Evolutionary conservation across 192 early-diverging fungal species (phyloP).

Genomic region (Backusella liffmaniae): DNA sequence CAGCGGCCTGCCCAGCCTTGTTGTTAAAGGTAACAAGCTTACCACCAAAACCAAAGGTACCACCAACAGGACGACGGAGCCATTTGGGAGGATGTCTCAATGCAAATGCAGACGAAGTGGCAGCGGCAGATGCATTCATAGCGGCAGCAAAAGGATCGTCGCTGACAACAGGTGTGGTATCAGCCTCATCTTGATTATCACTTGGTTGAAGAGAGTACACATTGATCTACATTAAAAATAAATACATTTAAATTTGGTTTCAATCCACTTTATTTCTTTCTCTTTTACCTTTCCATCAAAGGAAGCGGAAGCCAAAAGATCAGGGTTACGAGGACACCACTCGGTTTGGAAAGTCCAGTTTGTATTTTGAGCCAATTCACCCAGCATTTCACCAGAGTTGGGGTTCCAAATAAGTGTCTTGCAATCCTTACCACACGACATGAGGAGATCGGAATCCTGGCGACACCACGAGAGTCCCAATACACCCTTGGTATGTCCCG

Average conservation of each 20-base stretch:
- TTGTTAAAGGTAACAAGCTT: conserved; percentile 79
- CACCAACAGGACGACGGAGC: conserved; percentile 86
- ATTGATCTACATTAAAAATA: conserved; percentile 55
- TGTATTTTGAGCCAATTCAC: conserved; percentile 78
- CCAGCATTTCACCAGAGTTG: conserved; percentile 76
- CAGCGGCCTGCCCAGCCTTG: conserved; percentile 40
- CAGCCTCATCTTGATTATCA: conserved; percentile 32
- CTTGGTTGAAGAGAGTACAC: conserved; percentile 77
- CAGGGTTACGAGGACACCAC: conserved; percentile 95
- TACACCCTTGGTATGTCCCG: conserved; percentile 89
- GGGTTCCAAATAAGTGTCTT: conserved; percentile 94
- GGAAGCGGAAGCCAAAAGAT: conserved; percentile 81
- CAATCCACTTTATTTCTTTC: neutral
- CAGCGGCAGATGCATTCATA: conserved; percentile 7
- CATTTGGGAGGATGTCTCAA: conserved; percentile 92
- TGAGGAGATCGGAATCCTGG: conserved; percentile 88
- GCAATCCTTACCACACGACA: conserved; percentile 96
- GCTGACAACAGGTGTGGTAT: conserved; percentile 45
- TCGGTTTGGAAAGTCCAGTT: conserved; percentile 98
- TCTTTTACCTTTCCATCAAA: conserved; percentile 83
- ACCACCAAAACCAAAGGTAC: conserved; percentile 88
- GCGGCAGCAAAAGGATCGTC: conserved; percentile 81
- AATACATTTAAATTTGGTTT: no score
- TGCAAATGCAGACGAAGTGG: conserved; percentile 60
- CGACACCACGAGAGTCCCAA: conserved; percentile 94